phyloP scores from a whole-genome alignment of 441 rosid genomes.

The Euphorbia corollata region DNA sequence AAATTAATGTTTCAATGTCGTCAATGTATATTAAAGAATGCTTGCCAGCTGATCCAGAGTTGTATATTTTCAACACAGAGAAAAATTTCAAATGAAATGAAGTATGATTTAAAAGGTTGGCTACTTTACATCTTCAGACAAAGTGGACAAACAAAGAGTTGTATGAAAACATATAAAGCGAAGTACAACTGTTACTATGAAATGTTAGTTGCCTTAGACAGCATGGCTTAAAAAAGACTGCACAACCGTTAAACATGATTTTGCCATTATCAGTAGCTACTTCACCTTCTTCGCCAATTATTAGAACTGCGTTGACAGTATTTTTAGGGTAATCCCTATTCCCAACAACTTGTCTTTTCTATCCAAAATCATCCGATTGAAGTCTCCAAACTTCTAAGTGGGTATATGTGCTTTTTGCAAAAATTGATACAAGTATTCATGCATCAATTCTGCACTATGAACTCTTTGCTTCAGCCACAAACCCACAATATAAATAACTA shows the following conservation, averaged over 20 bases:
- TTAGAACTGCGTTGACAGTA: no score
- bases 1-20: slow-evolving; percentile 6
- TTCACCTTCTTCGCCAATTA: background rate
- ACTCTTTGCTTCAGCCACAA: background rate
- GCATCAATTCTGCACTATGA: background rate
- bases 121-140: background rate
- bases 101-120: background rate
- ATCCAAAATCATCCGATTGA: background rate
- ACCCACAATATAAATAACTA: background rate
- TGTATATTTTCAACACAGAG: background rate
- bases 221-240: slow-evolving; percentile 4
- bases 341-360: background rate
- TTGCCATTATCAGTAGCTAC: background rate
- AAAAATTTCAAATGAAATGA: background rate
- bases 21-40: background rate
- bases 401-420: background rate
- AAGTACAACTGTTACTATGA: background rate
- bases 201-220: background rate
- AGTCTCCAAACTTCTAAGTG: background rate
- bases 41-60: background rate
- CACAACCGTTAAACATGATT: background rate
- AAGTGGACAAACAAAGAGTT: background rate
- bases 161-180: background rate
- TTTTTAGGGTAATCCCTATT: background rate
- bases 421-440: background rate